Percentiles rank a stretch among this genome's conserved stretches.
Evolutionary conservation across 2,329 filamentous ascomycete species (phyloP).

Genomic region (Paraphaeosphaeria sporulosa): DNA sequence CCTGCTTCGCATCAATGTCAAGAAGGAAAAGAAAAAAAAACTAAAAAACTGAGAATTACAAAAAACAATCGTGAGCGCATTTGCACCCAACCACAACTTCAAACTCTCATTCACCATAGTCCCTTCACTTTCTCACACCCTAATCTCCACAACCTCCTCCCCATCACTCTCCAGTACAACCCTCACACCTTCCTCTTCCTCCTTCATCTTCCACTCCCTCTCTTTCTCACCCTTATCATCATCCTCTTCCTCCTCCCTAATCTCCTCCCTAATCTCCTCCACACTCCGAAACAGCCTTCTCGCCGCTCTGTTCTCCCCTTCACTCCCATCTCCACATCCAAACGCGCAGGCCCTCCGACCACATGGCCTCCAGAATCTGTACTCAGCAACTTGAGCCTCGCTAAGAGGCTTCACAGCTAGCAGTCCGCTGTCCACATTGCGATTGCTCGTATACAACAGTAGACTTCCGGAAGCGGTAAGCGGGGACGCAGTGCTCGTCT

Average conservation of each 20-base stretch:
- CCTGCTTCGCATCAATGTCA: no score
- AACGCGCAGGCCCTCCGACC: conserved; percentile 39
- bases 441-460: conserved; percentile 41
- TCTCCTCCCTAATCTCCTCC: conserved; percentile 26
- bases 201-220: conserved; percentile 5
- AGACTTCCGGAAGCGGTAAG: conserved; percentile 38
- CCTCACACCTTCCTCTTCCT: conserved; percentile 1
- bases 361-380: conserved; percentile 47
- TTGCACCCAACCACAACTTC: no score
- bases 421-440: conserved; percentile 35
- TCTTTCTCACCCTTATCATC: conserved; percentile 7
- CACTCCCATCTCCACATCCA: conserved; percentile 37
- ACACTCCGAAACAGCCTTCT: conserved; percentile 38
- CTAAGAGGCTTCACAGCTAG: conserved; percentile 39
- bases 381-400: conserved; percentile 46
- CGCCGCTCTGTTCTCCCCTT: conserved; percentile 41
- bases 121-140: neutral
- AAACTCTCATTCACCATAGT: no score
- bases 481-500: conserved; percentile 31
- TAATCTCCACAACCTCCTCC: conserved; percentile 1
- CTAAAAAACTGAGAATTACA: no score
- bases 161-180: neutral
- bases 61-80: no score
- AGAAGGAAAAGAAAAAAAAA: no score
- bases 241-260: neutral